phyloP scores from a whole-genome alignment of 2,329 filamentous ascomycete species.

The Coniochaeta prunicola region DNA sequence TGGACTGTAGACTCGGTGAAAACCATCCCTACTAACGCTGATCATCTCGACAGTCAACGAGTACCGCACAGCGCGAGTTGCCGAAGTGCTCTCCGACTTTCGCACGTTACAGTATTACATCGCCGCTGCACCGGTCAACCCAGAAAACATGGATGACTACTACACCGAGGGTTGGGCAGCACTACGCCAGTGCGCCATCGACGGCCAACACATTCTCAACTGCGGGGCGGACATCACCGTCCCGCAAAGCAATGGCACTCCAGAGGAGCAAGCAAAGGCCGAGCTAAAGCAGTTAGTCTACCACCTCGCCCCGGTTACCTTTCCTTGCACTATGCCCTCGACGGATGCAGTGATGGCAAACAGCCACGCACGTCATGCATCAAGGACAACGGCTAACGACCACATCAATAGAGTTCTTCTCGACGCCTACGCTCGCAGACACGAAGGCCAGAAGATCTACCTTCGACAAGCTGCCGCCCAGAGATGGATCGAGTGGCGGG shows the following conservation, averaged over 20 bases:
- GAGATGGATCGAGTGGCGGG: constrained; percentile 49
- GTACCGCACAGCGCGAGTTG: constrained; percentile 51
- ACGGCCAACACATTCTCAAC: constrained; percentile 59
- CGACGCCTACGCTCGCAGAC: constrained; percentile 53
- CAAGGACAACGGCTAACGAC: not conserved
- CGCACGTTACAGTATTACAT: constrained; percentile 56
- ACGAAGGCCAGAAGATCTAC: constrained; percentile 59
- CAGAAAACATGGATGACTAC: constrained; percentile 48
- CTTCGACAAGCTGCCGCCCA: constrained; percentile 53
- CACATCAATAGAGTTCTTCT: constrained; percentile 41
- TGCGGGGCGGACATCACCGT: constrained; percentile 56
- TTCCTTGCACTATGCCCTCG: not conserved
- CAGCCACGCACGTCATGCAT: not conserved
- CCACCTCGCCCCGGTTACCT: not conserved
- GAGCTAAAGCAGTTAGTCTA: constrained; percentile 53
- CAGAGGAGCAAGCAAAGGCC: constrained; percentile 53
- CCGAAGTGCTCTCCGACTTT: constrained; percentile 56
- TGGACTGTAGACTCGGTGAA: not conserved
- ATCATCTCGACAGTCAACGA: constrained; percentile 45
- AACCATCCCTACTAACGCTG: not conserved
- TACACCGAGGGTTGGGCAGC: constrained; percentile 57
- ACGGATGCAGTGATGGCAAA: not conserved
- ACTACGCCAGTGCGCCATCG: constrained; percentile 53
- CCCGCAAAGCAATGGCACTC: constrained; percentile 42
- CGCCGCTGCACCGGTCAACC: constrained; percentile 47